Conservation (phyloP, 306 rosid species). For the Vicia villosa region DNA sequence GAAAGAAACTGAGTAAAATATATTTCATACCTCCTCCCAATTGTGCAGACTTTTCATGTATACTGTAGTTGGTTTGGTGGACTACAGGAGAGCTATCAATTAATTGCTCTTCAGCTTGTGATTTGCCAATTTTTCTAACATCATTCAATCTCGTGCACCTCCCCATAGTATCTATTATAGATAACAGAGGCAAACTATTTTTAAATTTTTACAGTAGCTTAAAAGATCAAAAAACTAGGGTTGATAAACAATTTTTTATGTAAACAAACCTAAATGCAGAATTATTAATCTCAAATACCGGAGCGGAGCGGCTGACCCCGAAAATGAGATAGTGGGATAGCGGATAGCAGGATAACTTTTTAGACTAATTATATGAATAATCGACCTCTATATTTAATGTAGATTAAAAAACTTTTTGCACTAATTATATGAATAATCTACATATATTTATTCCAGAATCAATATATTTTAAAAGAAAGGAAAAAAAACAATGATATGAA, state of each 20-base stretch:
- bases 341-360: no score
- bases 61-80: conserved; percentile 6
- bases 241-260: background rate
- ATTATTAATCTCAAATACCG: no score
- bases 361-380: no score
- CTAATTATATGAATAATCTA: no score
- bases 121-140: background rate
- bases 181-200: background rate
- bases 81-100: conserved; percentile 11
- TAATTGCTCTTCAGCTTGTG: background rate
- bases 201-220: background rate
- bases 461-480: no score
- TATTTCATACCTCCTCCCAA: background rate
- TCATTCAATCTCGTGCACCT: background rate
- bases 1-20: background rate
- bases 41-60: conserved; percentile 15
- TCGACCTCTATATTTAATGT: no score
- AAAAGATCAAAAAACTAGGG: background rate
- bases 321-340: no score
- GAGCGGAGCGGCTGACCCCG: no score
- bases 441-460: no score
- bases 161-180: conserved; percentile 1
- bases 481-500: no score
- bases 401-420: no score
- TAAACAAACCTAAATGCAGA: background rate